Percentiles rank a stretch among this genome's conserved stretches.
phyloP scores from a whole-genome alignment of 2,329 filamentous ascomycete genomes.

The Plenodomus lindquistii region DNA sequence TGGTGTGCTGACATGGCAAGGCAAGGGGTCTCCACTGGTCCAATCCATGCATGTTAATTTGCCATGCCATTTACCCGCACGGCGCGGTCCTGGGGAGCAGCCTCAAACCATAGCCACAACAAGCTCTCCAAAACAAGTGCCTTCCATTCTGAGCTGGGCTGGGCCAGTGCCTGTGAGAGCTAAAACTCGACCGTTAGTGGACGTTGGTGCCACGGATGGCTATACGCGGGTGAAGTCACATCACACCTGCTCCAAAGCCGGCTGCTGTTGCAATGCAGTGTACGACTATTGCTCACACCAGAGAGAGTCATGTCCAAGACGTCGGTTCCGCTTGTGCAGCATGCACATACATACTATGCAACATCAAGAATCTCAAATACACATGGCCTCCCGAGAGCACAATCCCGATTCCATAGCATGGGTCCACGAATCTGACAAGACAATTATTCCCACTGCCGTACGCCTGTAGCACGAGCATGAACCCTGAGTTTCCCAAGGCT shows the following conservation, averaged over 20 bases:
- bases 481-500: background rate
- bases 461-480: background rate
- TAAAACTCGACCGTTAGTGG: slow-evolving; percentile 3
- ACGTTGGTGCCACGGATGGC: slow-evolving; percentile 1
- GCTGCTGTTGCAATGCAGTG: background rate
- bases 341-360: background rate
- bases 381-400: background rate
- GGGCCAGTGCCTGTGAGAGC: slow-evolving; percentile 10
- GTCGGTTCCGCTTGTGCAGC: background rate
- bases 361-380: background rate
- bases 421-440: background rate
- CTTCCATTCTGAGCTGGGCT: background rate
- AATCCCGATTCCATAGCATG: background rate
- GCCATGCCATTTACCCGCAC: slow-evolving; percentile 37
- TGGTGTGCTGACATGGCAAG: slow-evolving; percentile 29
- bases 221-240: background rate
- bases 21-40: slow-evolving; percentile 24
- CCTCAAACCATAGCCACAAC: slow-evolving; percentile 20
- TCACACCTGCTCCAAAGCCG: background rate
- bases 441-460: background rate
- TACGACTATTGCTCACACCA: background rate
- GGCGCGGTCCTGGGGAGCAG: slow-evolving; percentile 22
- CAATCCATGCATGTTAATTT: slow-evolving; percentile 27
- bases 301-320: background rate
- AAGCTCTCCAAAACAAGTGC: background rate